Base-by-base conservation (phyloP, 106 monocot genomes). In the Ottelia alismoides region DNA sequence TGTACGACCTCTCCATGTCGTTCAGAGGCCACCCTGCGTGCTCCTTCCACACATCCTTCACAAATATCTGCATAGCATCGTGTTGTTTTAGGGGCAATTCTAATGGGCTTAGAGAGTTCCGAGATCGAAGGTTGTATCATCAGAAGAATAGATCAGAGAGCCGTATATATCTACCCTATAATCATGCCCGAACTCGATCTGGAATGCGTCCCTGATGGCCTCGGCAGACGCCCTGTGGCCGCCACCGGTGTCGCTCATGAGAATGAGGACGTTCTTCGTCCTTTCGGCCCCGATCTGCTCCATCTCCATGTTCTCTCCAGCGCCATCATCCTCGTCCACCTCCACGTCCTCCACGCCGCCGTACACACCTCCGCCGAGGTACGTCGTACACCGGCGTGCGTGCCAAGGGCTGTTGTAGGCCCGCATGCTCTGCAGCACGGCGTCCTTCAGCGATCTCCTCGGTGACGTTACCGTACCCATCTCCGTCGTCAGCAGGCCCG, bases 1-100 rank as follows among this genome's bases (percentile, higher is more conserved):
- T 93, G 68, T 93, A 93, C 31, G 87, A 83, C 16, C 87, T 87
- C 67, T 93, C 92, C 92, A 93, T 93, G 70, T 87, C 63, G 62
- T 83, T 93, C 67, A 93, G 58, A 11, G 92, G 87, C 92, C 92
- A 87, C 1, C 92, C 92, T 0, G 80, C 79, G 48, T 77, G 79
- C 27, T 80, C 80, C 45, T 80, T 90, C 66, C 76, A 80, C 57
- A 93, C 56, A 67, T 93, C 92, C 55, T 93, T 87, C 43, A 93
- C 87, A 53, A 87, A 80, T 25, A 87, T 87, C 92, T 92, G 85
- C 52, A 25, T 20, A 16, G 25, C 27, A 51, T n/a, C n/a, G n/a
- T n/a, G n/a, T n/a, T n/a, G n/a, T n/a, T n/a, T n/a, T n/a, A n/a
- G n/a, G n/a, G n/a, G n/a, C n/a, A n/a, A n/a, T n/a, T n/a, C n/a